A percentile compares a stretch with the other conserved stretches of the same genome.
Conservation (phyloP, 768 basidiomycete genomes). For the Psilocybe sp. region DNA sequence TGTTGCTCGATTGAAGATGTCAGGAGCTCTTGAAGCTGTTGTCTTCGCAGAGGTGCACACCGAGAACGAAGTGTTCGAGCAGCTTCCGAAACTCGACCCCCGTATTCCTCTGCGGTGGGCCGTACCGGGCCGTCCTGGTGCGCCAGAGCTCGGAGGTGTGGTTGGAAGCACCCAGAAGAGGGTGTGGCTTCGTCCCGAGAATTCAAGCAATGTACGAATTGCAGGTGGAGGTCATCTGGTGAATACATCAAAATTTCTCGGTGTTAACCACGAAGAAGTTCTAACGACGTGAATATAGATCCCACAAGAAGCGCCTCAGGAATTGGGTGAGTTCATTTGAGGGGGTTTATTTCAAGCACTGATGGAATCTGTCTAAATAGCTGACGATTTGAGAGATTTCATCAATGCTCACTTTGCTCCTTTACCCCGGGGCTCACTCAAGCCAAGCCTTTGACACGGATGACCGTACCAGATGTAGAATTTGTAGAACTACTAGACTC, state of each 20-base stretch:
- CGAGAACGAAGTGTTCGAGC: constrained; percentile 38
- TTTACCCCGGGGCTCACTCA: no score
- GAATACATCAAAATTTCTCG: constrained; percentile 8
- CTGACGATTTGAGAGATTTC: no score
- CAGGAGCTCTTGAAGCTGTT: constrained; percentile 60
- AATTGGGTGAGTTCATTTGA: constrained; percentile 16
- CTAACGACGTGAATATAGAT: constrained; percentile 24
- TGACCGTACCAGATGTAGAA: no score
- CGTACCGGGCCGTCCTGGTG: constrained; percentile 42
- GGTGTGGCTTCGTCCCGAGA: constrained; percentile 42
- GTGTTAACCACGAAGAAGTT: neutral
- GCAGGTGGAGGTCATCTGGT: constrained; percentile 43
- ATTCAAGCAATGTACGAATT: constrained; percentile 39
- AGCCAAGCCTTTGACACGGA: no score
- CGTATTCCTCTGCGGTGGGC: constrained; percentile 54
- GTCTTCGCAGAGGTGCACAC: constrained; percentile 51
- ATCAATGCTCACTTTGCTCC: no score
- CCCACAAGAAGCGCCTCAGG: constrained; percentile 37
- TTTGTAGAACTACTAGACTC: no score
- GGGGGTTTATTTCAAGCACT: no score
- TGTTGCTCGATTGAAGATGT: constrained; percentile 60
- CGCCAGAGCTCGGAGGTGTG: constrained; percentile 35
- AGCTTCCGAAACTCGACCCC: constrained; percentile 43
- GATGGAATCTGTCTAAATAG: no score
- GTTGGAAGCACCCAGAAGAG: constrained; percentile 32